phyloP scores from a whole-genome alignment of 805 yeast genomes.

The Zygotorulaspora danielsina region DNA sequence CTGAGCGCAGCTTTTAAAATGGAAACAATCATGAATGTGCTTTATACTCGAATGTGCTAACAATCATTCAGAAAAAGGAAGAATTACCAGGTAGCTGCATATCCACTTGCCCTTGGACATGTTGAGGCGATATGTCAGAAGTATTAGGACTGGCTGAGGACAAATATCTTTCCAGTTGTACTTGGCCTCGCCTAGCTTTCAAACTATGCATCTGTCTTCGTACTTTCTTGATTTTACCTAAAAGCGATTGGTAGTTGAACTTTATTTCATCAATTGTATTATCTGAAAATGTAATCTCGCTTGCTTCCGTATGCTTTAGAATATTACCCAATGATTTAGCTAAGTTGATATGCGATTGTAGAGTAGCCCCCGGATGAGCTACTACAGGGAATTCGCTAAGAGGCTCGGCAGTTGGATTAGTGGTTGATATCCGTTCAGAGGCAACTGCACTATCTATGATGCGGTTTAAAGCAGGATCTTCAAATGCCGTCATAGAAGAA shows the following conservation, averaged over 20 bases:
- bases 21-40: too few species aligned
- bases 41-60: too few species aligned
- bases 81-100: conserved; percentile 12
- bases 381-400: conserved; percentile 8
- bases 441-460: conserved; percentile 15
- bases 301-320: conserved; percentile 29
- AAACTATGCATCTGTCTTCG: conserved; percentile 14
- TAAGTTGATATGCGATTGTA: conserved; percentile 29
- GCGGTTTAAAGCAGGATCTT: conserved; percentile 19
- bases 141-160: conserved; percentile 10
- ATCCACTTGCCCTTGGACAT: conserved; percentile 11
- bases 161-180: conserved; percentile 16
- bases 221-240: conserved; percentile 26
- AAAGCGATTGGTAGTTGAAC: conserved; percentile 22
- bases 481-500: conserved; percentile 14
- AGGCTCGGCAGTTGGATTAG: conserved; percentile 3
- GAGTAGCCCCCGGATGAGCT: conserved; percentile 11
- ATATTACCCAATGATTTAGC: conserved; percentile 33
- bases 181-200: conserved; percentile 14
- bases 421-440: conserved; percentile 8
- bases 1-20: too few species aligned
- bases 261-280: conserved; percentile 27
- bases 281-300: conserved; percentile 30
- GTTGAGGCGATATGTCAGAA: conserved; percentile 12
- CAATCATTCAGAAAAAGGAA: conserved; percentile 13